Evolutionary conservation across 345 rosid genomes (phyloP), one percentile per base, ranked within the genome.

Genomic region (Barbarea vulgaris): DNA sequence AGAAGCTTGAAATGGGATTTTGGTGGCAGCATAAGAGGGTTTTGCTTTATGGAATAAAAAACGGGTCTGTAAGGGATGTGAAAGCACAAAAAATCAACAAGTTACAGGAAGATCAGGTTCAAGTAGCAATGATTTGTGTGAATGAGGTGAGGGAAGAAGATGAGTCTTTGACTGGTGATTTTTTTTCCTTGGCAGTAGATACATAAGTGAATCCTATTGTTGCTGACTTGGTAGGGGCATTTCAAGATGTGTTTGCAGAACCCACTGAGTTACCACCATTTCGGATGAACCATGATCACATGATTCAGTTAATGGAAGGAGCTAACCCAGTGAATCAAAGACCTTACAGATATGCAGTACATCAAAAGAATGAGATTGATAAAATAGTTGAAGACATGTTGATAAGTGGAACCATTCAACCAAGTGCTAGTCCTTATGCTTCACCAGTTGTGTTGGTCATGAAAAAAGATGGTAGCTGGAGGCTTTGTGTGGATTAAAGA

Each of bases 61-160:
- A 17, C 0, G 51, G 50, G 0, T 46, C 21, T 0, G 50, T 46
- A 0, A 2, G 50, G 0, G 50, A 15, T 2, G 3, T 42, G 0
- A 42, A 42, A 6, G 48, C 48, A 4, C 44, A 39, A 0, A 39
- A 39, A 13, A 1, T 39, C 0, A 1, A 39, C 1, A 39, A 39
- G 6, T 0, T 13, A 0, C 17, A 15, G 0, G 8, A 14, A 1
- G 3, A 3, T 0, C 47, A 42, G 0, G 2, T 15, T 1, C 8
- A 42, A 1, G 0, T 42, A 0, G 17, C 47, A 0, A 42, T 42
- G 47, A 0, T 42, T 0, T 42, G 47, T 14, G 47, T 42, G 2
- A n/a, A 12, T 1, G n/a, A 39, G 4, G 15, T 1, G 0, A 0
- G 1, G 1, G 4, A 0, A 0, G 44, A 1, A 4, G 6, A 13